Evolutionary conservation across 148 eudicot species (phyloP).

Genomic region (Silene latifolia): DNA sequence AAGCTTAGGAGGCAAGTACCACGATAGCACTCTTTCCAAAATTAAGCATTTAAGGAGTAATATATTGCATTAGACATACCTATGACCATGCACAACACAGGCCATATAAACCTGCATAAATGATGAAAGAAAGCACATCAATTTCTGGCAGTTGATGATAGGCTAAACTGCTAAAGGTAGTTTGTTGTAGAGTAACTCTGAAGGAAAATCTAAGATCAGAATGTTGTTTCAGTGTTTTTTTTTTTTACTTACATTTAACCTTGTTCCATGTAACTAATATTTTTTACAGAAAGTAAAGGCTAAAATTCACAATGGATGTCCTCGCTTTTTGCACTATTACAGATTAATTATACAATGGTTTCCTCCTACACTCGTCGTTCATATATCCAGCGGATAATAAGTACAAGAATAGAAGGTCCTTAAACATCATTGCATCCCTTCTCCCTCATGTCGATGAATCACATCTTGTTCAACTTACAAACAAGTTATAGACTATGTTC

Average conservation of each 20-base stretch:
- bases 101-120: conserved; percentile 89
- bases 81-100: conserved; percentile 67
- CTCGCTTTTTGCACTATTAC: background rate
- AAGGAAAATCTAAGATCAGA: conserved; percentile 5
- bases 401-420: background rate
- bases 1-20: background rate
- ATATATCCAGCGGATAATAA: background rate
- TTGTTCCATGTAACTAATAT: background rate
- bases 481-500: background rate
- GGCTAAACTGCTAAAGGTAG: background rate
- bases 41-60: background rate
- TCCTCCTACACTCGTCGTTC: background rate
- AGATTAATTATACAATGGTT: background rate
- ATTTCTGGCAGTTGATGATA: conserved; percentile 12
- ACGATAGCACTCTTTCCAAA: background rate
- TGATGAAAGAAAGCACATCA: conserved; percentile 17
- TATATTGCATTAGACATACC: conserved; percentile 35
- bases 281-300: background rate
- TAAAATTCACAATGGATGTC: background rate
- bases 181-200: background rate
- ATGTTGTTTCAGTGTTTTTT: conserved; percentile 2
- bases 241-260: background rate
- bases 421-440: background rate
- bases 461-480: background rate
- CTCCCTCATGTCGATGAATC: background rate